phyloP scores from a whole-genome alignment of 768 basidiomycete genomes.

The Trametes meyenii region DNA sequence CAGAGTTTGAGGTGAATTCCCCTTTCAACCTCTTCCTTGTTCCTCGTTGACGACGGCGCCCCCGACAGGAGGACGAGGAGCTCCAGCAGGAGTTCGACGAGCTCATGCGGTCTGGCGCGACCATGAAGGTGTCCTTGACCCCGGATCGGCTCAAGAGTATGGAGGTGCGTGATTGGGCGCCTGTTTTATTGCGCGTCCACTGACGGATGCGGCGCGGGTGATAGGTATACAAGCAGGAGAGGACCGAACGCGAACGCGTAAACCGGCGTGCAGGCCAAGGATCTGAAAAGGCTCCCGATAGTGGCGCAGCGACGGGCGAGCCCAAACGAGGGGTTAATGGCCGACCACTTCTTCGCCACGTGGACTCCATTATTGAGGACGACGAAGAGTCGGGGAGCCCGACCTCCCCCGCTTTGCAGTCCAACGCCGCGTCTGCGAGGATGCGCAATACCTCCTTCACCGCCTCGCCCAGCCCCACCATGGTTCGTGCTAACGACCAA shows the following conservation, averaged over 20 bases:
- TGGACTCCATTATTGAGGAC: slow-evolving; percentile 64
- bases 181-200: slow-evolving; percentile 18
- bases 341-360: slow-evolving; percentile 52
- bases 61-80: slow-evolving; percentile 49
- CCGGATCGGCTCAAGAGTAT: slow-evolving; percentile 92
- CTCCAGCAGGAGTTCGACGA: slow-evolving; percentile 85
- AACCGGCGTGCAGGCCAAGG: slow-evolving; percentile 12
- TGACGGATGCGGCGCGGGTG: slow-evolving; percentile 1
- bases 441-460: slow-evolving; percentile 21
- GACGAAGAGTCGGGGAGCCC: slow-evolving; percentile 51
- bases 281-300: slow-evolving; percentile 15
- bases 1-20: slow-evolving; percentile 29
- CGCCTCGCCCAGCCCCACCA: slow-evolving; percentile 7
- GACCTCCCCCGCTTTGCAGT: slow-evolving; percentile 27
- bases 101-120: slow-evolving; percentile 85
- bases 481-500: slow-evolving; percentile 8
- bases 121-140: slow-evolving; percentile 95
- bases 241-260: slow-evolving; percentile 40
- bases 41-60: slow-evolving; percentile 2
- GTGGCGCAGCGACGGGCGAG: slow-evolving; percentile 18
- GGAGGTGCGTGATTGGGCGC: slow-evolving; percentile 64
- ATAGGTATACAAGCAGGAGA: slow-evolving; percentile 77
- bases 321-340: slow-evolving; percentile 24
- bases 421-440: slow-evolving; percentile 18
- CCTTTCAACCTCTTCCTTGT: slow-evolving; percentile 2